These are phyloP conservation scores for Leccinellum albellum DNA, from an alignment of 768 basidiomycete species.

Conservation along the genomic window DNA sequence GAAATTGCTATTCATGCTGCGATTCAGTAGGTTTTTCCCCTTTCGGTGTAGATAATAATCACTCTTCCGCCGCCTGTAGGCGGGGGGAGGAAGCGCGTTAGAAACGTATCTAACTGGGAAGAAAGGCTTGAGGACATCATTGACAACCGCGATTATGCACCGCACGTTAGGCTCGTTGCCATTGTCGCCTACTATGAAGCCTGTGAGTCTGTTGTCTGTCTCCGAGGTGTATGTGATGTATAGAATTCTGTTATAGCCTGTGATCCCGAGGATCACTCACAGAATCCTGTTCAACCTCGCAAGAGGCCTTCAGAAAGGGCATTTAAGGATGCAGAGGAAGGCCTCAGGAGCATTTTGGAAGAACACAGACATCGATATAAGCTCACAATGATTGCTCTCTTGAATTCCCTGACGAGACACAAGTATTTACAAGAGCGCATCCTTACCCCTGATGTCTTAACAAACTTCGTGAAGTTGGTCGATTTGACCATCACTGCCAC, in stretches of 20 bases:
- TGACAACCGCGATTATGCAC: neutral
- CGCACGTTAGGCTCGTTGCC: constrained; percentile 17
- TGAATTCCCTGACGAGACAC: constrained; percentile 21
- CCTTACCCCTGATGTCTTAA: constrained; percentile 11
- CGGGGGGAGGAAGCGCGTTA: constrained; percentile 16
- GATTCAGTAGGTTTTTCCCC: neutral
- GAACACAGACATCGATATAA: constrained; percentile 13
- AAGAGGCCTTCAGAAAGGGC: neutral
- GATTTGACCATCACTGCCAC: constrained; percentile 8
- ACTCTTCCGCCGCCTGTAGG: neutral
- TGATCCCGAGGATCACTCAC: neutral
- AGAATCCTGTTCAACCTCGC: neutral
- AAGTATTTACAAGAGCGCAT: constrained; percentile 6
- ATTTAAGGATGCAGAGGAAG: constrained; percentile 13
- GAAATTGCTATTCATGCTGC: constrained; percentile 13
- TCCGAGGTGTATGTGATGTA: neutral
- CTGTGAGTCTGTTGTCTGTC: constrained; percentile 6
- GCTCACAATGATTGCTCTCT: constrained; percentile 16
- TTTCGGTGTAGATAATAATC: neutral
- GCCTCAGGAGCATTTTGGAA: constrained; percentile 7
- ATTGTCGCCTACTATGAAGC: constrained; percentile 21
- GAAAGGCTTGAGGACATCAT: constrained; percentile 7
- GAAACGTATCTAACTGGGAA: constrained; percentile 10
- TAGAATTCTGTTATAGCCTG: constrained; percentile 1
- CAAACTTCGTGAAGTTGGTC: constrained; percentile 9